Conservation (phyloP, 2,329 filamentous ascomycete species). For the Neopestalotiopsis rosae region DNA sequence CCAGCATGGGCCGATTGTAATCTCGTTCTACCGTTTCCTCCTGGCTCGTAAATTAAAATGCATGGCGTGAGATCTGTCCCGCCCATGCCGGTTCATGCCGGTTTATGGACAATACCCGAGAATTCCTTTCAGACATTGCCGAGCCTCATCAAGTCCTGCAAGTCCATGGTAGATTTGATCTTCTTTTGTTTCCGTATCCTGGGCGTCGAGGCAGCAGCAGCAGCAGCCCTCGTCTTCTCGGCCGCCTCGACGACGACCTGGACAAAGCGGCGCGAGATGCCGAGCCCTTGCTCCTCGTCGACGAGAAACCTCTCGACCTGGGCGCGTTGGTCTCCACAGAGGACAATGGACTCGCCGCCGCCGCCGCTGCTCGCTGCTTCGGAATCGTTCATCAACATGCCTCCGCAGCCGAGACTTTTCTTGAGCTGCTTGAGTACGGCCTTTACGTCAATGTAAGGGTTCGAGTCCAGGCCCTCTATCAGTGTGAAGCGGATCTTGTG, state of each 20-base stretch:
- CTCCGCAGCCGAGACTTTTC: not conserved
- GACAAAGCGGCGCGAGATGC: not conserved
- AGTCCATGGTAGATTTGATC: not conserved
- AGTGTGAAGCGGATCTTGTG: not conserved
- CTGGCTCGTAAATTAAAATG: not conserved
- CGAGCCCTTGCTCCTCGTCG: not conserved
- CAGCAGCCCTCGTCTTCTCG: not conserved
- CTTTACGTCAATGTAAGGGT: not conserved
- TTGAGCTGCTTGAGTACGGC: not conserved
- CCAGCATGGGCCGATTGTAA: no score
- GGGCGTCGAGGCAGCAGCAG: not conserved
- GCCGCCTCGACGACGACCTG: not conserved
- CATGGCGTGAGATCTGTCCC: not conserved
- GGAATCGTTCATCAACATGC: not conserved
- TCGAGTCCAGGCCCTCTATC: not conserved
- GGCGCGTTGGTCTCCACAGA: not conserved
- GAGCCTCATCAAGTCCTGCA: not conserved
- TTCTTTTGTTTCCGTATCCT: not conserved
- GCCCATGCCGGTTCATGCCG: not conserved
- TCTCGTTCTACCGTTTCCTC: not conserved
- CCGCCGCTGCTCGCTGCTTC: not conserved
- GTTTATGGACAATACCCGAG: not conserved
- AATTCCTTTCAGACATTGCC: not conserved
- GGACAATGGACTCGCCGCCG: not conserved
- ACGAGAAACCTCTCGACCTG: conserved; percentile 2